Percentiles rank a stretch among this genome's conserved stretches.
Evolutionary conservation across 2,329 filamentous ascomycete genomes (phyloP).

Genomic region (Sarocladium kiliense): DNA sequence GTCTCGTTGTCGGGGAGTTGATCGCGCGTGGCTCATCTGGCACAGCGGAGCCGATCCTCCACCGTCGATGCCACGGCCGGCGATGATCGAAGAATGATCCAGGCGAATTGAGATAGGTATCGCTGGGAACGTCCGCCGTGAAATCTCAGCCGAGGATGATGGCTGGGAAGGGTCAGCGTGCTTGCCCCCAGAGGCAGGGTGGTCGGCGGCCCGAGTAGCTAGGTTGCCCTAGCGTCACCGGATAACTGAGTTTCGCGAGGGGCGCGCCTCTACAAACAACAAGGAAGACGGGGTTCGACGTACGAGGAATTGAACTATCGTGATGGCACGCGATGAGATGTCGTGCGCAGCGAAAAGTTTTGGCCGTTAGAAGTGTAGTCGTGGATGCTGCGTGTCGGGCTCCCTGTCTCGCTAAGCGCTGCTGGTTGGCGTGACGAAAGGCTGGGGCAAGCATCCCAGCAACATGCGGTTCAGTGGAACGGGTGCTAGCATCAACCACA

Average conservation of each 20-base stretch:
- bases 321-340: background rate
- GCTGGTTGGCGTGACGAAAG: constrained; percentile 9
- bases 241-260: constrained; percentile 8
- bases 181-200: background rate
- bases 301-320: constrained; percentile 5
- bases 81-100: background rate
- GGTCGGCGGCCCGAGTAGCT: constrained; percentile 1
- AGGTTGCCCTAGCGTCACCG: constrained; percentile 7
- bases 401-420: constrained; percentile 12
- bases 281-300: background rate
- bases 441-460: constrained; percentile 9
- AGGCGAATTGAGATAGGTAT: background rate
- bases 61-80: constrained; percentile 8
- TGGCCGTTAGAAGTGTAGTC: background rate
- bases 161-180: background rate
- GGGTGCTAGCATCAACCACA: background rate
- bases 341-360: background rate
- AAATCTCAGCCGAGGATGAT: background rate
- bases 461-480: background rate
- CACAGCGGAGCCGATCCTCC: constrained; percentile 6
- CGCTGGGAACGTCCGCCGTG: background rate
- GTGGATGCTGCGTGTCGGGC: constrained; percentile 6
- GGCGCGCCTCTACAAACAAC: constrained; percentile 1
- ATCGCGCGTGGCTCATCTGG: constrained; percentile 11
- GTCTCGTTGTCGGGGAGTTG: constrained; percentile 4